Evolutionary conservation across 1,284 basidiomycete genomes (phyloP).

Genomic region (Heliocybe sulcata): DNA sequence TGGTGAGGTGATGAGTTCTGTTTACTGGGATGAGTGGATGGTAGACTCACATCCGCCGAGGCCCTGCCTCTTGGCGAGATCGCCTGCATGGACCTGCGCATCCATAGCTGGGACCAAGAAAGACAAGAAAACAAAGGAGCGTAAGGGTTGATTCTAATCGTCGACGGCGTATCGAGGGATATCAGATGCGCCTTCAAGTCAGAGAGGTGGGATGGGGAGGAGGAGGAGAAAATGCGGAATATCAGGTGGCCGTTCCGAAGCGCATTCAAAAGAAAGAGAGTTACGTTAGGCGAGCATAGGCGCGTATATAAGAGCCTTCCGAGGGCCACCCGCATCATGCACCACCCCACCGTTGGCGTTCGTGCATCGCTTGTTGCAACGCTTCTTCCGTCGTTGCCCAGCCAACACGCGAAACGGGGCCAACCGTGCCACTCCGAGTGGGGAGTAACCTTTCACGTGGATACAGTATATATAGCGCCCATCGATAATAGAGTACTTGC

Average conservation of each 20-base stretch:
- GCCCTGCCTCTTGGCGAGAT: slow-evolving; percentile 22
- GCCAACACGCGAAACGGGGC: background rate
- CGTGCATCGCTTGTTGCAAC: background rate
- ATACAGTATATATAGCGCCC: slow-evolving; percentile 7
- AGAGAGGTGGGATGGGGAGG: background rate
- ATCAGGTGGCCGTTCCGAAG: background rate
- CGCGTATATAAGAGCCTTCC: background rate
- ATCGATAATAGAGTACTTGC: background rate
- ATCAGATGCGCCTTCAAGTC: background rate
- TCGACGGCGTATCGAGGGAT: background rate
- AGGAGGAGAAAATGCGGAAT: background rate
- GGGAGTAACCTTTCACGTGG: background rate
- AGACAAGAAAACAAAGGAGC: background rate
- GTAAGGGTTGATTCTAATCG: background rate
- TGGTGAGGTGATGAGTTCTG: background rate
- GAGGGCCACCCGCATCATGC: background rate
- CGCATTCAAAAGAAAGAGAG: background rate
- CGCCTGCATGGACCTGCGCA: background rate
- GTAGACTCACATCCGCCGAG: slow-evolving; percentile 20
- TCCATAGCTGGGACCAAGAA: slow-evolving; percentile 2
- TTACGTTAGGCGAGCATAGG: background rate
- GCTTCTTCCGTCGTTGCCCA: background rate
- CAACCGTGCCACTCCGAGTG: background rate
- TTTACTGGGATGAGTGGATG: background rate
- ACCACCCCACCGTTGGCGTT: background rate